Percentiles rank a stretch among this genome's conserved stretches.
These are phyloP conservation scores for Mallotus nudiflorus DNA, from an alignment of 345 rosid genomes.

Conservation along the genomic window DNA sequence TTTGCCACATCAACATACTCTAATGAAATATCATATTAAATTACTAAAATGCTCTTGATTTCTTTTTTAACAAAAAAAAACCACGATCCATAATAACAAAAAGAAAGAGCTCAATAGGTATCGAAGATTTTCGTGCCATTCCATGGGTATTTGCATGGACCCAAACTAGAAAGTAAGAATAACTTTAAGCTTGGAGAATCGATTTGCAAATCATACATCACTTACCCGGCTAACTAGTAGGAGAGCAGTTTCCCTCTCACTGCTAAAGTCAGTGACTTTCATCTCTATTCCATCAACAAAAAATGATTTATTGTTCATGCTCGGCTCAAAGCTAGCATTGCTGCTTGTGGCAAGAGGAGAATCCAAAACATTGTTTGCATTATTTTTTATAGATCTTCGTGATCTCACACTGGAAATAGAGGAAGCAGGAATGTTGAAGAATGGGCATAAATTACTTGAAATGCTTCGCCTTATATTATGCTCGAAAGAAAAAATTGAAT, in stretches of 20 bases:
- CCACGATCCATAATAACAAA: too few relatives aligned
- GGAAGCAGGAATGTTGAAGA: slow-evolving; percentile 68
- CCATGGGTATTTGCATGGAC: too few relatives aligned
- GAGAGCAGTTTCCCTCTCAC: slow-evolving; percentile 52
- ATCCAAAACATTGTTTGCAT: slow-evolving; percentile 19
- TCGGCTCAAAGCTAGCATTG: slow-evolving; percentile 29
- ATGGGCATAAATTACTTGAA: slow-evolving; percentile 27
- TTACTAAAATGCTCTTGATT: too few relatives aligned
- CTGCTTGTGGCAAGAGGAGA: slow-evolving; percentile 34
- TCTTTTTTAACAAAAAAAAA: too few relatives aligned
- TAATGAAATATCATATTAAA: too few relatives aligned
- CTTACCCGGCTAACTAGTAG: slow-evolving; percentile 39
- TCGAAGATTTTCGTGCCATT: too few relatives aligned
- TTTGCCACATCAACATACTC: too few relatives aligned
- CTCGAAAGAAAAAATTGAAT: slow-evolving; percentile 3
- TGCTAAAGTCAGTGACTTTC: slow-evolving; percentile 35
- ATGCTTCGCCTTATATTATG: slow-evolving; percentile 32
- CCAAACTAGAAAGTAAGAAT: background rate
- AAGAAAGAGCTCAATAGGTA: too few relatives aligned
- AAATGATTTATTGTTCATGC: slow-evolving; percentile 23
- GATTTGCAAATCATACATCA: slow-evolving; percentile 1
- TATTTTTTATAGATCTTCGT: slow-evolving; percentile 27
- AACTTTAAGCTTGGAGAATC: background rate
- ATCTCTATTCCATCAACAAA: slow-evolving; percentile 23
- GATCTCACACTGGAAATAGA: slow-evolving; percentile 40